These are phyloP conservation scores for Scedosporium aurantiacum DNA, from an alignment of 2,329 filamentous ascomycete genomes.

Conservation along the genomic window DNA sequence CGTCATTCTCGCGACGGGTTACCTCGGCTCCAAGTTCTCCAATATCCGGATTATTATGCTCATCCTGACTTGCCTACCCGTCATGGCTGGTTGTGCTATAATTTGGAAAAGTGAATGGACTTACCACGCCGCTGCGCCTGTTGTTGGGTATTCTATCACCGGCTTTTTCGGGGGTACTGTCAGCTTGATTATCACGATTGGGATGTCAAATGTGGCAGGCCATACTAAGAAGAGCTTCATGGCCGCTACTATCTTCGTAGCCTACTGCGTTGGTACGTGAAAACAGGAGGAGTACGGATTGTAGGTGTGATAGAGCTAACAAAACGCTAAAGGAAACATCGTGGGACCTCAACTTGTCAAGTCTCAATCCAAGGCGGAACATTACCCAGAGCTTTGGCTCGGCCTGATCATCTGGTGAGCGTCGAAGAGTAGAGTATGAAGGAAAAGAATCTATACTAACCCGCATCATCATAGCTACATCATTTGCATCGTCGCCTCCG, in stretches of 20 bases:
- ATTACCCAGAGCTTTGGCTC: conserved; percentile 63
- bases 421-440: neutral
- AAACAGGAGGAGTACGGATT: too few relatives aligned
- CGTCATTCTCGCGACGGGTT: conserved; percentile 56
- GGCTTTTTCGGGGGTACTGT: conserved; percentile 65
- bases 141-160: conserved; percentile 61
- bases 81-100: conserved; percentile 62
- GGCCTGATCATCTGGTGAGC: conserved; percentile 50
- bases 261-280: conserved; percentile 52
- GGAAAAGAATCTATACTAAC: neutral
- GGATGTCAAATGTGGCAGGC: conserved; percentile 59
- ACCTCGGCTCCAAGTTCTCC: conserved; percentile 44
- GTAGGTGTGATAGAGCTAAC: neutral
- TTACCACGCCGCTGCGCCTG: conserved; percentile 52
- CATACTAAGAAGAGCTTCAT: conserved; percentile 71
- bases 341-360: conserved; percentile 62
- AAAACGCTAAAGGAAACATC: conserved; percentile 39
- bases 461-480: conserved; percentile 39
- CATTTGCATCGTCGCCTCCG: conserved; percentile 51
- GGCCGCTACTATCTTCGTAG: conserved; percentile 62
- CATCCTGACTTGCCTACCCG: conserved; percentile 55
- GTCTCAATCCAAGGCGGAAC: conserved; percentile 50
- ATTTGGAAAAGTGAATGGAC: conserved; percentile 62
- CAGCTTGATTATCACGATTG: conserved; percentile 40
- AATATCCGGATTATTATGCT: conserved; percentile 58